Evolutionary conservation across 768 basidiomycete genomes (phyloP).

Genomic region (Fibroporia radiculosa): DNA sequence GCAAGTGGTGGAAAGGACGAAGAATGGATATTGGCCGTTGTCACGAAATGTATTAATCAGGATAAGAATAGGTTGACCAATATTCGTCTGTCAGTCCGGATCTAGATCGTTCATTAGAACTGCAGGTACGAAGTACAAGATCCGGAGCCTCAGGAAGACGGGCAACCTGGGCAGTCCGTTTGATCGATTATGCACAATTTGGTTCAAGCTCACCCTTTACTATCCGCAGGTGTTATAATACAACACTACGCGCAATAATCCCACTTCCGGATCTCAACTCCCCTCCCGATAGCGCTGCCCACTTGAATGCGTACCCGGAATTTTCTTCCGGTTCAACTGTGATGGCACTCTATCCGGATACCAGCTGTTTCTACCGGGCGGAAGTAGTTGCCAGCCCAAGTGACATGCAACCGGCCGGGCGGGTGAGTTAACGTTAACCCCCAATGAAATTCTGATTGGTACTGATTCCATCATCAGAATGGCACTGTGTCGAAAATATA

Average conservation of each 20-base stretch:
- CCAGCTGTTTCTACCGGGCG: slow-evolving; percentile 85
- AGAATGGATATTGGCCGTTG: slow-evolving; percentile 76
- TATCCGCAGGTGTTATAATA: slow-evolving; percentile 50
- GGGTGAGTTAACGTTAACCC: slow-evolving; percentile 29
- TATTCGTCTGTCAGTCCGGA: not conserved
- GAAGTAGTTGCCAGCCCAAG: slow-evolving; percentile 68
- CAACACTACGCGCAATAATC: slow-evolving; percentile 64
- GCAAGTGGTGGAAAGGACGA: slow-evolving; percentile 37
- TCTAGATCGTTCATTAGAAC: not conserved
- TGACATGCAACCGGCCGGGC: slow-evolving; percentile 28
- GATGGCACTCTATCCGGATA: slow-evolving; percentile 86
- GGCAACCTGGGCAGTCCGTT: slow-evolving; percentile 52
- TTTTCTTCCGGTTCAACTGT: slow-evolving; percentile 68
- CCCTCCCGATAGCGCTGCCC: slow-evolving; percentile 46
- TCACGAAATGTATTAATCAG: slow-evolving; percentile 59
- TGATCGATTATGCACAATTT: too few relatives aligned
- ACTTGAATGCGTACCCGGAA: slow-evolving; percentile 62
- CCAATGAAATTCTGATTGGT: slow-evolving; percentile 7
- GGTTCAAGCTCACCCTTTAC: too few relatives aligned
- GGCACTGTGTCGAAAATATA: slow-evolving; percentile 30
- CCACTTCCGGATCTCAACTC: slow-evolving; percentile 73
- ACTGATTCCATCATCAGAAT: too few relatives aligned
- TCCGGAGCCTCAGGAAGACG: slow-evolving; percentile 75
- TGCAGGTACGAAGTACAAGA: slow-evolving; percentile 81
- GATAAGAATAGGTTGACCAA: slow-evolving; percentile 58